phyloP scores from a whole-genome alignment of 768 basidiomycete genomes.

The Leucosporidium yakuticum region DNA sequence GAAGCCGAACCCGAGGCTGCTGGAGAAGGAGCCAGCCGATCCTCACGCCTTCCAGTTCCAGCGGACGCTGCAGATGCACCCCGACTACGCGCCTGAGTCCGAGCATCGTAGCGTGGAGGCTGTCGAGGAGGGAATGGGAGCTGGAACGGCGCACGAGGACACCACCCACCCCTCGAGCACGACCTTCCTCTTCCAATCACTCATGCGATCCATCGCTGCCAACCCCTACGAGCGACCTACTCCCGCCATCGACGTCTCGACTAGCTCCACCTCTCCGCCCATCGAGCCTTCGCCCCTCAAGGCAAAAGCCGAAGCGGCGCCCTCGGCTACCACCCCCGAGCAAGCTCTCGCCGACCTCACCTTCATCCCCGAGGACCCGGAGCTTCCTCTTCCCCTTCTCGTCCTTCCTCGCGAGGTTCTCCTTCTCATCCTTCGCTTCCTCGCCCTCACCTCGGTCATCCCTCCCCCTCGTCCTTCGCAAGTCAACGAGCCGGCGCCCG shows the following conservation, averaged over 20 bases:
- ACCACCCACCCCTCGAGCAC: conserved; percentile 27
- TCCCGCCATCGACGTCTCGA: neutral
- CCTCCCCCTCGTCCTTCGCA: conserved; percentile 3
- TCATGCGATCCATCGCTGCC: conserved; percentile 27
- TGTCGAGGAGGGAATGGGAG: neutral
- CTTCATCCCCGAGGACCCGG: conserved; percentile 29
- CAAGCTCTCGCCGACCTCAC: conserved; percentile 15
- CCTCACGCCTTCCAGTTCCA: conserved; percentile 25
- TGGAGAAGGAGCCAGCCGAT: neutral
- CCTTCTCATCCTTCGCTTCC: conserved; percentile 27
- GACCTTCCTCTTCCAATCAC: conserved; percentile 17
- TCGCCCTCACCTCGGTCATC: conserved; percentile 25
- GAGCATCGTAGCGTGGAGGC: conserved; percentile 18
- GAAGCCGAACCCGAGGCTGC: neutral
- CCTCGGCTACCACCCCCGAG: conserved; percentile 4
- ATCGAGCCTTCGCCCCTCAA: neutral
- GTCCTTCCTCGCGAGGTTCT: conserved; percentile 35
- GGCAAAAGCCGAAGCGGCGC: neutral
- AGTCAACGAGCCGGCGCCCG: neutral
- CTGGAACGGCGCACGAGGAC: conserved; percentile 22
- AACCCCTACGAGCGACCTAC: conserved; percentile 32
- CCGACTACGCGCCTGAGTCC: conserved; percentile 34
- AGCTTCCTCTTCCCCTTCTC: conserved; percentile 18
- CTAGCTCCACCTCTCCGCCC: neutral
- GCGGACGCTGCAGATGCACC: conserved; percentile 34